Percentiles rank a stretch among this genome's conserved stretches.
These are phyloP conservation scores for Pythium insidiosum DNA, from an alignment of 352 stramenopile species.

Conservation along the genomic window DNA sequence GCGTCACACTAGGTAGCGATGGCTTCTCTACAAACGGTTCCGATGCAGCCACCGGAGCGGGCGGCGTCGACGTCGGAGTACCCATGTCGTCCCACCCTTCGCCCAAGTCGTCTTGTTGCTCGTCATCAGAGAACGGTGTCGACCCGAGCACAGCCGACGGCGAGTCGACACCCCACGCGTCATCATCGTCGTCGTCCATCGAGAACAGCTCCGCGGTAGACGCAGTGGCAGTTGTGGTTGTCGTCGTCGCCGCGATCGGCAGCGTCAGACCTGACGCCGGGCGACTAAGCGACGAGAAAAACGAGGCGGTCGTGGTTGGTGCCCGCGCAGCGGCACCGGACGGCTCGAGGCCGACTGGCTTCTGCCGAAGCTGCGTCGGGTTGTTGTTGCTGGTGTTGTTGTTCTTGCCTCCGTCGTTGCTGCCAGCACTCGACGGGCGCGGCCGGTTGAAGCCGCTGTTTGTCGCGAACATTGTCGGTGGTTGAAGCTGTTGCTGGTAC, in stretches of 20 bases:
- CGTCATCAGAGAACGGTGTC: conserved; percentile 3
- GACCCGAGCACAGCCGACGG: conserved; percentile 54
- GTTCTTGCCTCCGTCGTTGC: conserved; percentile 43
- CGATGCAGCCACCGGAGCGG: too few relatives aligned
- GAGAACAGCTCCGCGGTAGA: conserved; percentile 41
- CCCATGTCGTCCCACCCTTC: too few relatives aligned
- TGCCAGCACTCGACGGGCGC: conserved; percentile 39
- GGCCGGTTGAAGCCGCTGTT: conserved; percentile 2
- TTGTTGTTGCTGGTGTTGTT: conserved; percentile 32
- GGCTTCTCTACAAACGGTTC: too few relatives aligned
- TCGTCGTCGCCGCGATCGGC: not conserved
- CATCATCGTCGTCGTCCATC: conserved; percentile 64
- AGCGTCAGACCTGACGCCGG: too few relatives aligned
- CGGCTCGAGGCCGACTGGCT: not conserved
- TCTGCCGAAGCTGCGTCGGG: not conserved
- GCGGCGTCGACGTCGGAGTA: too few relatives aligned
- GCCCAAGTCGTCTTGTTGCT: too few relatives aligned
- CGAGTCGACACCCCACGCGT: conserved; percentile 69
- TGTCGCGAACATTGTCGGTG: not conserved
- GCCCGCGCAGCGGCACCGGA: not conserved
- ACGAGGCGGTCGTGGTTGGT: not conserved
- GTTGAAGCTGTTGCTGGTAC: not conserved
- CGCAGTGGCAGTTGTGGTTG: not conserved
- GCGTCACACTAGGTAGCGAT: too few relatives aligned
- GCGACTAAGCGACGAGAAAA: too few relatives aligned